These are phyloP conservation scores for Alternaria consortialis DNA, from an alignment of 2,329 filamentous ascomycete genomes.

Conservation along the genomic window DNA sequence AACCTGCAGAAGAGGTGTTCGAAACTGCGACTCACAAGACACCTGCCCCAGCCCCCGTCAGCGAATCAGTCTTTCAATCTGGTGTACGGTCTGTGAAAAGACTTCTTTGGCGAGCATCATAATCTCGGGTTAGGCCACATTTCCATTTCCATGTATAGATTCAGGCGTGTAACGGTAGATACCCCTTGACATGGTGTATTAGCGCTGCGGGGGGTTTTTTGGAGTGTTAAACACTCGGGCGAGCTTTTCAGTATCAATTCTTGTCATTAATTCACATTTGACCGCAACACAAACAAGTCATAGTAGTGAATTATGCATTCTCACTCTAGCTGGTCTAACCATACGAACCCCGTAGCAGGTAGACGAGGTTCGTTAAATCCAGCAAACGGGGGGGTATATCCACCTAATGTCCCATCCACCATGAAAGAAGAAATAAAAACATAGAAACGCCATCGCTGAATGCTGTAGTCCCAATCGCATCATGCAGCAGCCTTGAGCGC, in stretches of 20 bases:
- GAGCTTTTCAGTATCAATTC: not conserved
- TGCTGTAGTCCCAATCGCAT: slow-evolving; percentile 19
- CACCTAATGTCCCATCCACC: slow-evolving; percentile 4
- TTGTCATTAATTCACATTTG: not conserved
- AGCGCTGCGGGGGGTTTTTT: not conserved
- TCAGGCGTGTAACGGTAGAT: not conserved
- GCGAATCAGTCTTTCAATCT: slow-evolving; percentile 16
- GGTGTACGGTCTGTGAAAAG: slow-evolving; percentile 14
- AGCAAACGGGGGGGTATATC: slow-evolving; percentile 13
- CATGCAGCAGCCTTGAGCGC: not conserved
- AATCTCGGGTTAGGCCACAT: not conserved
- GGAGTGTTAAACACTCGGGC: no score
- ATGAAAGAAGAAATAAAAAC: not conserved
- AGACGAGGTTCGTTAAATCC: not conserved
- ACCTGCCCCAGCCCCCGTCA: not conserved
- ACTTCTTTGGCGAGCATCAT: slow-evolving; percentile 14
- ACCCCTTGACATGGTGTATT: not conserved
- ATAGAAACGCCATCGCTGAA: slow-evolving; percentile 37
- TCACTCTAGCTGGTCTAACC: not conserved
- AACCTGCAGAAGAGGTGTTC: not conserved
- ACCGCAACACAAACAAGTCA: not conserved
- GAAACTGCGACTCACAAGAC: not conserved
- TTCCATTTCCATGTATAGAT: not conserved
- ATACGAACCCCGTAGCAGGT: slow-evolving; percentile 1
- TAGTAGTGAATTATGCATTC: not conserved